Evolutionary conservation across 1,139 yeast species (phyloP), one percentile per base, ranked within the genome.

Genomic region (Geotrichum cucujoidarum): DNA sequence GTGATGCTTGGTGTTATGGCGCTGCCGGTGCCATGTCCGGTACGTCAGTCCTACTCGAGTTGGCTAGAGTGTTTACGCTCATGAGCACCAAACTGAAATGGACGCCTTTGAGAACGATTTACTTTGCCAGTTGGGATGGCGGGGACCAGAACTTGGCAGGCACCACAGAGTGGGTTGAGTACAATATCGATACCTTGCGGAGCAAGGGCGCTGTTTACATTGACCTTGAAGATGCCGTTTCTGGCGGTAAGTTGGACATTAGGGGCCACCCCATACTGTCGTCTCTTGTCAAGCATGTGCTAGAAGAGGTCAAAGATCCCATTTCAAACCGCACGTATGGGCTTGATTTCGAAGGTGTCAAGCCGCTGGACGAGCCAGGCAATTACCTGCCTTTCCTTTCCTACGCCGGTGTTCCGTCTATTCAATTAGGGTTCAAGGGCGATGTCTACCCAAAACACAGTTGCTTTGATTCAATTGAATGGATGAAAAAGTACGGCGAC

Each of bases 71-170:
- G 0, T 77, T 92, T 51, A 79, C 89, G n/a, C 71, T 78, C 20
- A 68, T 90, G 63, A 81, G 77, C 53, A 71, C 79, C 47, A 73
- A 78, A 47, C 77, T 75, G 55, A 78, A 81, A 52, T 92, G 97
- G 97, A 71, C 74, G 40, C 97, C 98, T 0, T 65, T 90, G 24
- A 75, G 98, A 59, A 74, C 92, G 1, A 80, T 92, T 7, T 82
- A 83, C 59, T 89, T 92, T 66, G 80, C 81, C 0, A 87, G 96
- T 1, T 89, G 88, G 73, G 96, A 90, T 59, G 97, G 87, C 0
- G 73, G 85, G 0, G 81, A 83, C 53, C 89, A 84, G 60, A 90
- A 89, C 60, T 69, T 77, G 57, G 95, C 94, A 0, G 98, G 98
- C 0, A 75, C 89, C 35, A 75, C 94, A 0, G 94, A 85, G 59